Evolutionary conservation across 1,284 basidiomycete genomes (phyloP), one percentile per base, ranked within the genome.

Genomic region (Wolfiporia cocos): DNA sequence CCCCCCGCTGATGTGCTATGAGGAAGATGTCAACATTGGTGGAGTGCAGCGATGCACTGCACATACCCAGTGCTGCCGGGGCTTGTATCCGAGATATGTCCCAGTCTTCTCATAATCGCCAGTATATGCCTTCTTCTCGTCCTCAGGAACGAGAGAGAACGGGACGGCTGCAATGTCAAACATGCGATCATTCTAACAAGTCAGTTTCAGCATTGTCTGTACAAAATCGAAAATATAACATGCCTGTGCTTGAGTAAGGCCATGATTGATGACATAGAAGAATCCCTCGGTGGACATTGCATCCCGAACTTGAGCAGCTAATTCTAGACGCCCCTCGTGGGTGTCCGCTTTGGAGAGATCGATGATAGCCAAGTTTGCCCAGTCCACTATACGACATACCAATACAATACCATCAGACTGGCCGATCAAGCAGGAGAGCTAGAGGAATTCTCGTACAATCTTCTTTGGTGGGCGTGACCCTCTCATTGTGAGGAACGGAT

Each of bases 281-380:
- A 81, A 86, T 5, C 76, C 82, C 36, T 77, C 69, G 6, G 68
- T 70, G 2, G 68, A 62, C 66, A 87, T 72, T 0, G 82, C 83
- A 42, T 78, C 66, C 30, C 71, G 69, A 10, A 79, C 66, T 52
- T 74, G 67, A n/a, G 59, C 52, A 1, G 75, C 72, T 2, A 84
- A 67, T 40, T 65, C 61, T 1, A 54, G 54, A 23, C 73, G 70
- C 2, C 70, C 76, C 44, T 76, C 73, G 1, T 62, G 58, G 1
- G 67, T 78, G 11, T 56, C 51, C 22, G 68, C 67, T 42, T 71
- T 71, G 22, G 76, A 66, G 7, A 87, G 60, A 54, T 87, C 84
- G 43, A 88, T 73, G 43, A 76, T 68, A 11, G 78, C 69, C 15
- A 88, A 69, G 35, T 85, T 73, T 1, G 80, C 85, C 65, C 78